These are phyloP conservation scores for Phyllosticta citribraziliensis DNA, from an alignment of 2,329 filamentous ascomycete genomes.

Conservation along the genomic window DNA sequence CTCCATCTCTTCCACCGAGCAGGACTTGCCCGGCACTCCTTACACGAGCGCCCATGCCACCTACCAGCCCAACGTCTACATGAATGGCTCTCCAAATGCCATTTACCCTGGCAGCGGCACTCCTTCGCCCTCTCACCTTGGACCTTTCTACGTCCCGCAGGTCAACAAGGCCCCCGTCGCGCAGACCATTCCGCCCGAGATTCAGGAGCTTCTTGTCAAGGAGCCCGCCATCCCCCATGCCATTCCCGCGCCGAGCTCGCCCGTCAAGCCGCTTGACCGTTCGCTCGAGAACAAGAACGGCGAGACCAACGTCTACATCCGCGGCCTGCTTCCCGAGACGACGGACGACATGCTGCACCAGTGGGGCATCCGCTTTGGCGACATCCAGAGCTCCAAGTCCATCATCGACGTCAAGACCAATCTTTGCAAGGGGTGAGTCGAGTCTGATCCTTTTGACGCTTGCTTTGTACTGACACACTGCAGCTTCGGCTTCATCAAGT, in stretches of 20 bases:
- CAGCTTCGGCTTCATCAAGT: conserved; percentile 97
- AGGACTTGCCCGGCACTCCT: conserved; percentile 41
- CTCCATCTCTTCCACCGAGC: conserved; percentile 44
- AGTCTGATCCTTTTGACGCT: conserved; percentile 19
- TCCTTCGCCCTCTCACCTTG: conserved; percentile 40
- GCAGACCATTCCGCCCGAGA: conserved; percentile 33
- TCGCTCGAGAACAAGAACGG: conserved; percentile 90
- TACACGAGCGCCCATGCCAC: conserved; percentile 15
- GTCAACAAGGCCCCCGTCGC: conserved; percentile 28
- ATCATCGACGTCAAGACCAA: conserved; percentile 93
- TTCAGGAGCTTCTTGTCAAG: conserved; percentile 44
- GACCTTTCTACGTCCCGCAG: conserved; percentile 32
- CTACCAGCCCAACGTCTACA: conserved; percentile 37
- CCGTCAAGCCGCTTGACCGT: conserved; percentile 82
- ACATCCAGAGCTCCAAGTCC: conserved; percentile 93
- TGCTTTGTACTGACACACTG: conserved; percentile 11
- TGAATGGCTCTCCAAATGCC: conserved; percentile 40
- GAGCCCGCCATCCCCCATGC: conserved; percentile 79
- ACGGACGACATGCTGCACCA: conserved; percentile 79
- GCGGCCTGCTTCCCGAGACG: conserved; percentile 88
- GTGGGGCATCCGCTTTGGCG: conserved; percentile 81
- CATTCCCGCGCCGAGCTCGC: conserved; percentile 80
- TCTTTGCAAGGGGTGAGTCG: conserved; percentile 79
- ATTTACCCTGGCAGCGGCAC: conserved; percentile 39
- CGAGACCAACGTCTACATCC: conserved; percentile 97